These are phyloP conservation scores for Stachybotrys chlorohalonatus DNA, from an alignment of 2,329 filamentous ascomycete species.

Conservation along the genomic window DNA sequence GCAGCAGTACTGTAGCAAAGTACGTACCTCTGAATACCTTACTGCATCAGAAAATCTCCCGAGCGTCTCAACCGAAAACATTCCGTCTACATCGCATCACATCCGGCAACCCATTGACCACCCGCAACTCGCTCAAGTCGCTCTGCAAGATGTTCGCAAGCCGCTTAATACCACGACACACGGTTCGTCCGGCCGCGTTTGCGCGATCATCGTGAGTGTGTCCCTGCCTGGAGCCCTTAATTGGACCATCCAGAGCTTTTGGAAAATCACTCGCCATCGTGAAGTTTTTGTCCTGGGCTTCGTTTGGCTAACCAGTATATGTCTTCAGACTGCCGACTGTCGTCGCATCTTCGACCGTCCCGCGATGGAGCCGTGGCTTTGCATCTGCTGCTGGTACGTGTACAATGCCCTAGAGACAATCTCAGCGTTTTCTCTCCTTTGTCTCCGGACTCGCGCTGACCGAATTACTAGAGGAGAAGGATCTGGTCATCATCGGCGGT, in stretches of 20 bases:
- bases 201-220: conserved; percentile 41
- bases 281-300: conserved; percentile 1
- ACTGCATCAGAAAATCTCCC: background rate
- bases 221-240: background rate
- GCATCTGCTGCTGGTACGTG: conserved; percentile 47
- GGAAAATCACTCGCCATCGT: conserved; percentile 7
- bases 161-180: conserved; percentile 50
- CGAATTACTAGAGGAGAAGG: conserved; percentile 67
- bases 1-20: background rate
- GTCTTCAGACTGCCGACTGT: conserved; percentile 38
- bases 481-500: conserved; percentile 94
- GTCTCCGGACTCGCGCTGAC: conserved; percentile 27
- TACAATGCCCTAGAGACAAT: background rate
- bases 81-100: conserved; percentile 6
- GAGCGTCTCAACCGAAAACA: background rate
- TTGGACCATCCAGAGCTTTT: background rate
- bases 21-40: background rate
- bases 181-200: conserved; percentile 45
- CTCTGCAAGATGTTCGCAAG: conserved; percentile 47
- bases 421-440: background rate
- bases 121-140: conserved; percentile 10
- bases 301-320: conserved; percentile 9
- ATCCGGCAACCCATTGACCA: conserved; percentile 14
- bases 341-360: conserved; percentile 32
- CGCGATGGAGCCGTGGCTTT: conserved; percentile 49